Evolutionary conservation across 2,329 filamentous ascomycete species (phyloP), one percentile per base, ranked within the genome.

Genomic region (Arthrobotrys musiformis): DNA sequence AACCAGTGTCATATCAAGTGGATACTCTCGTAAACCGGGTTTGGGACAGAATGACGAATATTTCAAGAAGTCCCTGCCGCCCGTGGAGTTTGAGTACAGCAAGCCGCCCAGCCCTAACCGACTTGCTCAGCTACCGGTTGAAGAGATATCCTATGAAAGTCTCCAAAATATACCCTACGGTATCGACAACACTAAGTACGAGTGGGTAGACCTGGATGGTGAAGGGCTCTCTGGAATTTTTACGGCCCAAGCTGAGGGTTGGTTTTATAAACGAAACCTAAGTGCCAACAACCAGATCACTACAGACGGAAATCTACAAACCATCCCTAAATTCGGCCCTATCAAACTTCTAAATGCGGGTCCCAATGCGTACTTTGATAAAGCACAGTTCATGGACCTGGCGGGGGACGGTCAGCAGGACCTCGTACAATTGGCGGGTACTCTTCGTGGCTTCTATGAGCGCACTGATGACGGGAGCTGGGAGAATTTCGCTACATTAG

Each of bases 201-300:
- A 79, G 26, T 82, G 79, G 80, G 22, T 82, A 2, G 81, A 82
- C 50, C 72, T 82, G 0, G 68, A 82, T 60, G 79, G 79, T 5
- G 81, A 81, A 30, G 81, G 81, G 0, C 9, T 64, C 15, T 40
- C 80, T 0, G 81, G 81, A 0, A 26, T 81, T 4, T 50, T 82
- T 5, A 33, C 35, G 1, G 28, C 24, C 3, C n/a, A 67, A 5
- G 50, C 33, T 9, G 67, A 61, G 4, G 67, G 40, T 1, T 81
- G 75, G 78, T 79, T 52, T 24, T 80, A 79, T 46, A 68, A 79
- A 60, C 44, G 52, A 7, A 81, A 81, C 35, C 40, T 58, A 11
- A 66, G 19, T 17, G 13, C 24, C n/a, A 19, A 19, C 15, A 37
- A 76, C n/a, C n/a, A n/a, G n/a, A n/a, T n/a, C n/a, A n/a, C n/a